phyloP scores from a whole-genome alignment of 2,329 filamentous ascomycete genomes.

The Colletotrichum theobromicola region DNA sequence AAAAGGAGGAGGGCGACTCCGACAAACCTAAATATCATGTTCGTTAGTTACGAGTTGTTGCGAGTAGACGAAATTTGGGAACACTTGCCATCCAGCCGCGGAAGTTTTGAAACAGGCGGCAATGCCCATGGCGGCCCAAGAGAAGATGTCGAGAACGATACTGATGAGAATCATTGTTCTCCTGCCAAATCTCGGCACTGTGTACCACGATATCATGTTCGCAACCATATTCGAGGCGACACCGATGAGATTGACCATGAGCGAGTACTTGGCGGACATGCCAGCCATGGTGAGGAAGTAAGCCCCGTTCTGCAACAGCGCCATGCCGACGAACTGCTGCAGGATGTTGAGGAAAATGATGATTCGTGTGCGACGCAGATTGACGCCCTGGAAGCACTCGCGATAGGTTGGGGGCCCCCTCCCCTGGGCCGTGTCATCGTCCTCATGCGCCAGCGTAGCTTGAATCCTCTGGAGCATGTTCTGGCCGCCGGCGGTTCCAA shows the following conservation, averaged over 20 bases:
- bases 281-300: conserved; percentile 10
- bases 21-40: neutral
- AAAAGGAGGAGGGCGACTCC: neutral
- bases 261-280: neutral
- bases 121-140: neutral
- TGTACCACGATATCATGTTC: conserved; percentile 2
- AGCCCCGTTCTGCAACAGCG: neutral
- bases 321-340: neutral
- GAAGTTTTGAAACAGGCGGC: neutral
- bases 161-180: neutral
- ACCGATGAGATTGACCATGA: conserved; percentile 6
- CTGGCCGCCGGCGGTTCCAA: neutral
- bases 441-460: neutral
- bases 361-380: neutral
- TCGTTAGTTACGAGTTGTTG: neutral
- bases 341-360: neutral
- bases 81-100: neutral
- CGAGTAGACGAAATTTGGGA: neutral
- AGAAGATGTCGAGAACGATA: neutral
- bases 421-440: neutral
- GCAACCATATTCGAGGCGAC: neutral
- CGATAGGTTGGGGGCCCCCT: neutral
- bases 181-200: neutral
- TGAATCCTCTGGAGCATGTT: neutral
- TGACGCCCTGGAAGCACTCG: neutral